Evolutionary conservation across 805 yeast genomes (phyloP).

Genomic region (Danielozyma ontarioensis): DNA sequence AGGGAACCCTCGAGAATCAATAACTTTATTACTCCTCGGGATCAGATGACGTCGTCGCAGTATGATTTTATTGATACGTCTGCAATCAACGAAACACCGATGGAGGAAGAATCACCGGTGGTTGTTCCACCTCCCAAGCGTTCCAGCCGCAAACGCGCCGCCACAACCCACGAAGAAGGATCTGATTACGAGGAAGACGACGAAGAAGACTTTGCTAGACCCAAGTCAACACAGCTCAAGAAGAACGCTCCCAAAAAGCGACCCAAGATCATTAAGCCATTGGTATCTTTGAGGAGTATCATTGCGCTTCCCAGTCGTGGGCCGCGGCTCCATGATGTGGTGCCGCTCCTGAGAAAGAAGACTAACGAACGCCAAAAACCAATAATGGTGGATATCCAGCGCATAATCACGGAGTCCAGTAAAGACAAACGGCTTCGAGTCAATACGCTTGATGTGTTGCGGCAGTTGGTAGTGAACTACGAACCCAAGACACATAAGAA

Average conservation of each 20-base stretch:
- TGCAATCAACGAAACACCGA: background rate
- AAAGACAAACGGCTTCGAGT: slow-evolving; percentile 21
- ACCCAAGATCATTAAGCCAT: background rate
- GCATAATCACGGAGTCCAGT: slow-evolving; percentile 16
- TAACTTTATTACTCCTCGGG: background rate
- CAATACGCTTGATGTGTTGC: slow-evolving; percentile 34
- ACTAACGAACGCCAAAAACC: slow-evolving; percentile 23
- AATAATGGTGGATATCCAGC: slow-evolving; percentile 22
- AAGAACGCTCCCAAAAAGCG: background rate
- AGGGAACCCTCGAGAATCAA: background rate
- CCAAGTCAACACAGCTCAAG: too few relatives aligned
- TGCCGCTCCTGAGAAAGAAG: slow-evolving; percentile 13
- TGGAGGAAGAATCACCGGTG: background rate
- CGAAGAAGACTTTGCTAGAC: too few relatives aligned
- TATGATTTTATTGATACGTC: background rate
- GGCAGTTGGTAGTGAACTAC: slow-evolving; percentile 24
- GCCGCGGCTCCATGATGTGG: background rate
- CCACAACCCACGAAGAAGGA: too few relatives aligned
- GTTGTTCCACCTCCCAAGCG: too few relatives aligned
- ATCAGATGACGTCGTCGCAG: background rate
- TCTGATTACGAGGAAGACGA: too few relatives aligned
- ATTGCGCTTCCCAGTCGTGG: background rate
- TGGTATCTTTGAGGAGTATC: background rate
- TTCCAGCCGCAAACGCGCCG: too few relatives aligned
- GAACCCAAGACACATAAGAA: slow-evolving; percentile 14